Conservation (phyloP, 2,329 filamentous ascomycete genomes). For the Apiospora rasikravindrae region DNA sequence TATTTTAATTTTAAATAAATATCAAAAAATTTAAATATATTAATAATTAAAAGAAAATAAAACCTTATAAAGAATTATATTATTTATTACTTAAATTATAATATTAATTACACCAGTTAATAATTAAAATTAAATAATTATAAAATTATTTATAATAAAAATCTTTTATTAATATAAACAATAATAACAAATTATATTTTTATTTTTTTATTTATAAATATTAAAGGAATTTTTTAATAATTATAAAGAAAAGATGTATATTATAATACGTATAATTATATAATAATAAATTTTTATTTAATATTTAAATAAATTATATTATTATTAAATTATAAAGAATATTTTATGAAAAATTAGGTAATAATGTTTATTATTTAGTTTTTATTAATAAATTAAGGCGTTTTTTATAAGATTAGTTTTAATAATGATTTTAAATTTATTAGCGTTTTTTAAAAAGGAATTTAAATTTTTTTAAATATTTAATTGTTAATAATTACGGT, state of each 20-base stretch:
- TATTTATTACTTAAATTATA: background rate
- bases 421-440: background rate
- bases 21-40: background rate
- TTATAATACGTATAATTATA: background rate
- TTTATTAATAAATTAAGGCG: background rate
- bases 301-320: background rate
- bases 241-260: background rate
- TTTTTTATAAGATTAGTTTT: background rate
- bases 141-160: background rate
- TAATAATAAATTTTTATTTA: background rate
- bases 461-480: slow-evolving; percentile 7
- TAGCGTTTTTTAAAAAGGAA: background rate
- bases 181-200: background rate
- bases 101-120: background rate
- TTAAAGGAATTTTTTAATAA: background rate
- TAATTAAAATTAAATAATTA: background rate
- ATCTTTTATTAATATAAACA: slow-evolving; percentile 5
- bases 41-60: background rate
- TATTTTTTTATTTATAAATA: background rate
- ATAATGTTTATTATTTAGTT: background rate
- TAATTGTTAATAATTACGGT: background rate
- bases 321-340: background rate
- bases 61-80: background rate
- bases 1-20: background rate
- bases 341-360: background rate